Evolutionary conservation across 495 filamentous ascomycete species (phyloP), one percentile per base, ranked within the genome.

Genomic region (Podospora conica): DNA sequence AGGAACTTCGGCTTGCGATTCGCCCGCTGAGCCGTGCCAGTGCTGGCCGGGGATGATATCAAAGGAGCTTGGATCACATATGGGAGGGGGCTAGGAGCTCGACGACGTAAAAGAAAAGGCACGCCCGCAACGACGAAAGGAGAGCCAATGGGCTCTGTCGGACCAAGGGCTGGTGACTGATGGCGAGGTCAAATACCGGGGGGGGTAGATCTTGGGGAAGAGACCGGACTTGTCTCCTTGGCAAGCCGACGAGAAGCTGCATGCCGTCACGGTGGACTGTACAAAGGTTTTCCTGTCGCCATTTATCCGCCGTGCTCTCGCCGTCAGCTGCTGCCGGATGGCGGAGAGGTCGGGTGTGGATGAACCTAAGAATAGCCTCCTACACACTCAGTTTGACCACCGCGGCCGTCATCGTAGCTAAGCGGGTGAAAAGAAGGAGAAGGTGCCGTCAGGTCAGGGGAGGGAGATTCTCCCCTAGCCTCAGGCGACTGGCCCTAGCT

Each of bases 281-380:
- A 20, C 59, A 48, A 66, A 40, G 20, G 22, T 60, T n/a, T 23
- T 61, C 61, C 24, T 60, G 33, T 27, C 48, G 56, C 28, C 57
- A 70, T 70, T 70, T 70, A 70, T 53, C 68, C 68, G 68, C 68
- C 68, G 68, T 58, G 18, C 63, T 22, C 29, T 61, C 31, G 28
- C 64, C 29, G 61, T 65, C 68, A 65, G 65, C 58, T 65, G 55
- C 29, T 33, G 63, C 65, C 58, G 60, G 54, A 64, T 61, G 53
- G 55, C 23, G 56, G 53, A 29, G 54, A 64, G 48, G 57, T 48
- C n/a, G 48, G 55, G n/a, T 23, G 53, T 11, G 24, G 53, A 63
- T 0, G 20, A 21, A 23, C 60, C 68, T 61, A 69, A 69, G 68
- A 69, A 69, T 69, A 69, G 68, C 62, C 64, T 48, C 55, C 21